Base-by-base conservation (phyloP, 805 yeast species). In the Schizosaccharomyces japonicus region DNA sequence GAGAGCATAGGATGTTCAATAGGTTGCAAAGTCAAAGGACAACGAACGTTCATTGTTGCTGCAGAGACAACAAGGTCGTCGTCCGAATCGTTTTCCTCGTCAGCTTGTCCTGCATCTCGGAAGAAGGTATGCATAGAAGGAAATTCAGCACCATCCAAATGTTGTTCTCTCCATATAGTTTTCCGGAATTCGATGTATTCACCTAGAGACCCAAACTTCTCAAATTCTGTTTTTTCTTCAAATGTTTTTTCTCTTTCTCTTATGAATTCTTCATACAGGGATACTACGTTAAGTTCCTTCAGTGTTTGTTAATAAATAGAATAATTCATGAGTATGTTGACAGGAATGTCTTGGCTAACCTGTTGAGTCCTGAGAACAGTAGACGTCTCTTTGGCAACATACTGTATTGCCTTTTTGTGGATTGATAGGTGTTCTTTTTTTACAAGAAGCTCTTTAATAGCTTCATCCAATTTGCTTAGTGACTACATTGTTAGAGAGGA, bases 21-120 rank as follows among this genome's bases (percentile, higher is more conserved):
- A 3, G 42, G 42, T 36, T 36, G 42, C 23, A 36, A 36, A 36
- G 42, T 36, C 27, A 36, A 36, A 3, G 42, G 42, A 11, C 42
- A 36, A 3, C 42, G 25, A n/a, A n/a, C 23, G 13, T 36, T 27
- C 3, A 36, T 19, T 8, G 42, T 36, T 6, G 42, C 17, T 2
- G 42, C 17, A 36, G 25, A 36, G 11, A 36, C 23, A 5, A 36
- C 27, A 17, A 36, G 13, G 13, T 36, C 42, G n/a, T n/a, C n/a
- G n/a, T n/a, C n/a, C n/a, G n/a, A n/a, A 19, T 36, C 42, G 4
- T 17, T 27, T 36, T 36, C 42, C 3, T 17, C n/a, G 13, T 19
- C 13, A 19, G 17, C 25, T 5, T 17, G 25, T 2, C 4, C 8
- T 13, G 13, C 23, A 13, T n/a, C 25, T 7, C 23, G 15, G 11